phyloP scores from a whole-genome alignment of 148 eudicot genomes.

The Agrostemma githago region DNA sequence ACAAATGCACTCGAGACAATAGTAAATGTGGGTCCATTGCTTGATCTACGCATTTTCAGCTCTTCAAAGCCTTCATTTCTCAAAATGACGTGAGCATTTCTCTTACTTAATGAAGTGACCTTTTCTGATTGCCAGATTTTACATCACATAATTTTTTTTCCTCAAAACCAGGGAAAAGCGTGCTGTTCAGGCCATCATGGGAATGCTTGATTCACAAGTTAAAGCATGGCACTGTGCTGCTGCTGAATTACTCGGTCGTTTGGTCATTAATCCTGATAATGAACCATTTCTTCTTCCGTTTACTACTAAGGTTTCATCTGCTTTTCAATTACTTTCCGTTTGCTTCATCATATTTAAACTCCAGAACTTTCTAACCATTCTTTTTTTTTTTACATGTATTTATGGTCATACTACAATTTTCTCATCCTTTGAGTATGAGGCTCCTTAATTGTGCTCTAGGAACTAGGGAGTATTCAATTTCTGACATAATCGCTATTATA shows the following conservation, averaged over 20 bases:
- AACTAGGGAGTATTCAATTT: neutral
- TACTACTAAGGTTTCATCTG: slow-evolving; percentile 60
- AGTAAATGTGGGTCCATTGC: slow-evolving; percentile 77
- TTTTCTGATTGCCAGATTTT: slow-evolving; percentile 1
- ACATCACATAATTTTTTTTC: neutral
- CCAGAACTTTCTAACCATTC: neutral
- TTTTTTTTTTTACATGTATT: neutral
- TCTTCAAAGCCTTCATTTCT: slow-evolving; percentile 88
- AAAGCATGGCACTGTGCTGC: slow-evolving; percentile 95
- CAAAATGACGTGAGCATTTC: slow-evolving; percentile 66
- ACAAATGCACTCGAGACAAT: slow-evolving; percentile 93
- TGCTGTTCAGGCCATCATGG: slow-evolving; percentile 82
- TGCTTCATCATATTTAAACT: neutral
- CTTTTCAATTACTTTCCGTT: neutral
- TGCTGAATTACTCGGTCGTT: slow-evolving; percentile 85
- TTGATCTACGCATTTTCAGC: slow-evolving; percentile 88
- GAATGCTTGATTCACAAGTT: slow-evolving; percentile 72
- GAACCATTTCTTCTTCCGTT: slow-evolving; percentile 87
- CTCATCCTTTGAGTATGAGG: neutral
- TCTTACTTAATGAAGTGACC: slow-evolving; percentile 9
- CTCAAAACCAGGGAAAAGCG: slow-evolving; percentile 57
- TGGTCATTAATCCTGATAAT: slow-evolving; percentile 86
- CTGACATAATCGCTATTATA: neutral
- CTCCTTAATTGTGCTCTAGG: neutral
- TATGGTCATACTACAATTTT: neutral